Conservation (phyloP, 2,329 filamentous ascomycete genomes). For the Microcyclospora tardicrescens region DNA sequence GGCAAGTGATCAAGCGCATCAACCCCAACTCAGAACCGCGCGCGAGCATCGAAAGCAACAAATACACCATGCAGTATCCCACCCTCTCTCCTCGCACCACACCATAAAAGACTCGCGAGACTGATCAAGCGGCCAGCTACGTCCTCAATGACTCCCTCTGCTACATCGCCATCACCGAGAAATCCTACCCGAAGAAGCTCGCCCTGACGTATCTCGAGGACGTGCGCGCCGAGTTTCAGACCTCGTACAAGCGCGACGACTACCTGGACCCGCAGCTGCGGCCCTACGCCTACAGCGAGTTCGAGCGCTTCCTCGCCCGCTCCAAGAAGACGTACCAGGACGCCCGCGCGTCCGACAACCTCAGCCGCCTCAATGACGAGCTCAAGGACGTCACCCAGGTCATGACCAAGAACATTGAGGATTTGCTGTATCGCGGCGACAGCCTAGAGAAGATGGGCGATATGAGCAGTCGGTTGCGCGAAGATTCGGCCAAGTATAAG, state of each 20-base stretch:
- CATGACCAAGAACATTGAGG: conserved; percentile 99
- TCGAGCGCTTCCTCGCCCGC: conserved; percentile 90
- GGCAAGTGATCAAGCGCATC: conserved; percentile 77
- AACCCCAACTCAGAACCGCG: conserved; percentile 81
- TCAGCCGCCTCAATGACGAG: conserved; percentile 93
- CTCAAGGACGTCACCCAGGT: conserved; percentile 95
- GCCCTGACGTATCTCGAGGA: conserved; percentile 97
- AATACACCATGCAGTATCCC: conserved; percentile 72
- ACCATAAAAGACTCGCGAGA: conserved; percentile 1
- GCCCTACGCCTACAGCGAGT: conserved; percentile 94
- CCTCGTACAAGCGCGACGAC: conserved; percentile 62
- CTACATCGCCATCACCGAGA: conserved; percentile 88
- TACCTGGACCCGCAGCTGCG: conserved; percentile 63
- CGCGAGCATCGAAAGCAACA: conserved; percentile 77
- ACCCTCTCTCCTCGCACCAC: not conserved
- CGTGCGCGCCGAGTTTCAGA: conserved; percentile 79
- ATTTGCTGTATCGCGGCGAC: conserved; percentile 87
- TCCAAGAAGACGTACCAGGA: conserved; percentile 93
- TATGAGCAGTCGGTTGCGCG: conserved; percentile 63
- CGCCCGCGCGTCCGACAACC: conserved; percentile 75
- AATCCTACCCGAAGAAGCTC: conserved; percentile 90
- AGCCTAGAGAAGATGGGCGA: conserved; percentile 95
- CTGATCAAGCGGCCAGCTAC: conserved; percentile 46
- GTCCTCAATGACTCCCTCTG: conserved; percentile 69
- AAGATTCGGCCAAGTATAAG: conserved; percentile 90